These are phyloP conservation scores for Przewalskia tangutica DNA, from an alignment of 257 asterid species.

Conservation along the genomic window DNA sequence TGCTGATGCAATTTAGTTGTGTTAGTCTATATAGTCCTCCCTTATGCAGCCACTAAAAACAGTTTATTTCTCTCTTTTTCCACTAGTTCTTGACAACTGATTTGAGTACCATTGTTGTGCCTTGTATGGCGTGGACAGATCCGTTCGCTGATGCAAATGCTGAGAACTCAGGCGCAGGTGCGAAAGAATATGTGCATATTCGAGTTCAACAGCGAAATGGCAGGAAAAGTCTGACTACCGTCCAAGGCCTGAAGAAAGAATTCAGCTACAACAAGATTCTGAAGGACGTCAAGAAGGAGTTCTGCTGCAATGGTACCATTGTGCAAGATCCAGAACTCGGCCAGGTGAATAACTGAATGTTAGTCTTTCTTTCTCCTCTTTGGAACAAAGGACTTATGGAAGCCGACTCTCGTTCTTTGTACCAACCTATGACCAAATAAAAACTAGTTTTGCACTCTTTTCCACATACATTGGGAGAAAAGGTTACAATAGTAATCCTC, in stretches of 20 bases:
- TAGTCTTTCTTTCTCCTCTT: not conserved
- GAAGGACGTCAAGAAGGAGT: slow-evolving; percentile 1
- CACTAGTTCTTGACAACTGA: not conserved
- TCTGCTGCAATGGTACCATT: slow-evolving; percentile 7
- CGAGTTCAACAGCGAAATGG: slow-evolving; percentile 13
- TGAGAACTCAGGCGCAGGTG: slow-evolving; percentile 11
- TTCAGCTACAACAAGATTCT: slow-evolving; percentile 8
- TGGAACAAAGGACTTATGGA: not conserved
- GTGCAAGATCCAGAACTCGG: slow-evolving; percentile 8
- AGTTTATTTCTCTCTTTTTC: not conserved
- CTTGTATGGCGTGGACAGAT: not conserved
- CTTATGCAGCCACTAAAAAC: not conserved
- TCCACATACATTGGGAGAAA: not conserved
- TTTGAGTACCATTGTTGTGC: not conserved
- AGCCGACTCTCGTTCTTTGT: not conserved
- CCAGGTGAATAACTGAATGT: not conserved
- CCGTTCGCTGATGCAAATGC: slow-evolving; percentile 11
- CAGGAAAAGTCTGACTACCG: slow-evolving; percentile 10
- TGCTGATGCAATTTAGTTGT: not conserved
- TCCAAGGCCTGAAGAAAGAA: slow-evolving; percentile 11
- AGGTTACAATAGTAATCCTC: not conserved
- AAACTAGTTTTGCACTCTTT: not conserved
- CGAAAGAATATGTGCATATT: slow-evolving; percentile 13
- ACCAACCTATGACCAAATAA: not conserved
- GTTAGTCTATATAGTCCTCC: not conserved